Percentiles rank a stretch among this genome's conserved stretches.
phyloP scores from a whole-genome alignment of 805 yeast species.

The Metschnikowia shivogae region DNA sequence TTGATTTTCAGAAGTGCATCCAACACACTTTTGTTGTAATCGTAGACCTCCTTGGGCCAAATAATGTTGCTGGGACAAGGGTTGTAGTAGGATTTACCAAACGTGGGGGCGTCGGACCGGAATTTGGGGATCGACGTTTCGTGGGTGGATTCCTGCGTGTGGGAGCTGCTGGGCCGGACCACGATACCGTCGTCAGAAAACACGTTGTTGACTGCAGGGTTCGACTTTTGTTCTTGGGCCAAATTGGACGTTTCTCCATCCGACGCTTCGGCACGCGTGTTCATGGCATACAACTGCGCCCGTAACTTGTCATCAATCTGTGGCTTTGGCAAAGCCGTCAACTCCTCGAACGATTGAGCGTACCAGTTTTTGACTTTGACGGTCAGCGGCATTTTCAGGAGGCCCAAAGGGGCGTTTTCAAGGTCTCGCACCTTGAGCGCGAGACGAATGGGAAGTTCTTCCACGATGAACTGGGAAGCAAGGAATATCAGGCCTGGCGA shows the following conservation, averaged over 20 bases:
- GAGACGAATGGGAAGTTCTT: slow-evolving; percentile 81
- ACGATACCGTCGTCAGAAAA: slow-evolving; percentile 53
- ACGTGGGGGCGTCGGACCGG: slow-evolving; percentile 32
- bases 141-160: slow-evolving; percentile 6
- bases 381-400: slow-evolving; percentile 70
- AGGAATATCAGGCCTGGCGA: slow-evolving; percentile 73
- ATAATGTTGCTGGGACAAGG: slow-evolving; percentile 50
- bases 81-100: slow-evolving; percentile 46
- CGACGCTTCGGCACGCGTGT: slow-evolving; percentile 7
- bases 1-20: slow-evolving; percentile 68
- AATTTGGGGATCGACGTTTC: slow-evolving; percentile 6
- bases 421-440: slow-evolving; percentile 84
- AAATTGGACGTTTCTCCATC: slow-evolving; percentile 21
- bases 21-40: slow-evolving; percentile 64
- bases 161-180: slow-evolving; percentile 22
- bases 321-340: slow-evolving; percentile 63
- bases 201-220: slow-evolving; percentile 38
- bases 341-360: slow-evolving; percentile 82
- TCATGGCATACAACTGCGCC: slow-evolving; percentile 25
- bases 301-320: slow-evolving; percentile 40
- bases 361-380: slow-evolving; percentile 81
- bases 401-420: slow-evolving; percentile 73
- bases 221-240: slow-evolving; percentile 26
- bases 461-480: slow-evolving; percentile 79
- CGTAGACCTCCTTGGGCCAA: slow-evolving; percentile 73